Percentiles rank a stretch among this genome's conserved stretches.
These are phyloP conservation scores for Xylaria cubensis DNA, from an alignment of 495 filamentous ascomycete species.

Conservation along the genomic window DNA sequence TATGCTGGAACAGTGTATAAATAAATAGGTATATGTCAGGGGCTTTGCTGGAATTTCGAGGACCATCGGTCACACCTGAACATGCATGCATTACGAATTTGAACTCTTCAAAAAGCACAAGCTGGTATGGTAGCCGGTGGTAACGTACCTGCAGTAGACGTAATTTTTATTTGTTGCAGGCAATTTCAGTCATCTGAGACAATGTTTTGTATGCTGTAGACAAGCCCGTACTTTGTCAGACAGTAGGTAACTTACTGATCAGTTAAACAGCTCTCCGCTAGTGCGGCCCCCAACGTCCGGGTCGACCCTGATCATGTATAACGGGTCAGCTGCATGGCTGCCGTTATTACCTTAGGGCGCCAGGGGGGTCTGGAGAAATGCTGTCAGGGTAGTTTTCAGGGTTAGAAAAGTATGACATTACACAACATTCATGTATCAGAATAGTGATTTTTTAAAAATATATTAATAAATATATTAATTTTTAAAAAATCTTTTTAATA, in stretches of 20 bases:
- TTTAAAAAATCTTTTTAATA: no score
- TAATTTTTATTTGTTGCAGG: not conserved
- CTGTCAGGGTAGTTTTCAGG: no score
- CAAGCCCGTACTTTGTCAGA: not conserved
- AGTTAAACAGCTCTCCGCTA: not conserved
- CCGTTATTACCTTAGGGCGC: not conserved
- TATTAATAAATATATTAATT: no score
- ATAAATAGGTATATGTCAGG: not conserved
- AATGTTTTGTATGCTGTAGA: not conserved
- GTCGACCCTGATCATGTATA: constrained; percentile 1
- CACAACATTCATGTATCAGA: no score
- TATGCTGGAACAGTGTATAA: not conserved
- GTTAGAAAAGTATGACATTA: no score
- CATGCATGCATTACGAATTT: not conserved
- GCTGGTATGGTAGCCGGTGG: not conserved
- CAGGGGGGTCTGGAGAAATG: no score
- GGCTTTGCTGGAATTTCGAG: not conserved
- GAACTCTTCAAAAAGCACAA: no score
- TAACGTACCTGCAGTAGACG: constrained; percentile 15
- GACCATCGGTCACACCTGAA: not conserved
- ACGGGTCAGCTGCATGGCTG: constrained; percentile 11
- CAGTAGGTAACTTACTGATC: not conserved
- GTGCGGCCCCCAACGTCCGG: not conserved
- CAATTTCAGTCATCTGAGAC: constrained; percentile 15
- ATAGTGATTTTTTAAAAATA: no score